Base-by-base conservation (phyloP, 2,329 filamentous ascomycete genomes). In the Fusarium scirpi region DNA sequence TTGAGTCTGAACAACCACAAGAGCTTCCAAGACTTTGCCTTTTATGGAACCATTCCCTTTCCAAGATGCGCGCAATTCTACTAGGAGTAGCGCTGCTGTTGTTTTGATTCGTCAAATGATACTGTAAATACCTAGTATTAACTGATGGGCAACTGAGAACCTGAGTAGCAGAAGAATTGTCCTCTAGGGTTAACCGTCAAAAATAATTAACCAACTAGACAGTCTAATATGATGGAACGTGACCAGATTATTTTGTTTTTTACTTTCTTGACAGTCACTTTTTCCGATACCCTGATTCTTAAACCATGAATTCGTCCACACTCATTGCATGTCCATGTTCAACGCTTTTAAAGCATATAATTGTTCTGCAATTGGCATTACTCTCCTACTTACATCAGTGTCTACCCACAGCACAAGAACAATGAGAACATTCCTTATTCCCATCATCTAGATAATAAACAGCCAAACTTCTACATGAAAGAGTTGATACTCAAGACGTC, bases 1-100 rank as follows among this genome's bases (percentile, higher is more conserved):
- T 41, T 34, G 48, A 52, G 32, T 34, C 32, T 27, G 48, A 16
- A 24, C 24, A 27, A 34, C 32, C 24, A 52, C 32, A 40, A 49
- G 44, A 34, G 40, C 52, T 69, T 54, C 45, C 30, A 53, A 53
- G 41, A 49, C 54, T 69, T 43, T 57, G 43, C 55, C 27, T 62
- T n/a, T 25, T 51, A 62, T 67, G 67, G 52, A 61, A 22, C 62
- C 43, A 38, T 13, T 45, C 51, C 22, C 12, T 13, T 45, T 47
- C 20, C 10, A 24, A 52, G 34, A 38, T 43, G 46, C 40, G 27
- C 24, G n/a, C 27, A n/a, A 32, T 32, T 27, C 29, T 60, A 30
- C 44, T 53, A 34, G 40, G 49, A 38, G 49, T 62, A 67, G 51
- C 34, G 22, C 34, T 55, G 32, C 22, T 34, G 53, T 27, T 55